phyloP scores from a whole-genome alignment of 768 basidiomycete genomes.

The Chalciporus pseudorubinellus region DNA sequence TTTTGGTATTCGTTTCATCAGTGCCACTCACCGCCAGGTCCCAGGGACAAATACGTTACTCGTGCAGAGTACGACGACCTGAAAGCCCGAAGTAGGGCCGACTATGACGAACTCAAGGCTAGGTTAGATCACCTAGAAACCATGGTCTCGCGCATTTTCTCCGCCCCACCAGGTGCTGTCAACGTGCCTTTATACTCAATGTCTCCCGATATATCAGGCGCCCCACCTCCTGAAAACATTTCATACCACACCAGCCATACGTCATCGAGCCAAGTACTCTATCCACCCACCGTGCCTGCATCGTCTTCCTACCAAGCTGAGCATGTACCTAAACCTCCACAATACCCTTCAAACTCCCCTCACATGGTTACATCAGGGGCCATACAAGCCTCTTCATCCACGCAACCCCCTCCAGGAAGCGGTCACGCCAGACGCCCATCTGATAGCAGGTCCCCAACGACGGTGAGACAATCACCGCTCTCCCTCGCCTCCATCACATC shows the following conservation, averaged over 20 bases:
- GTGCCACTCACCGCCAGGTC: conserved; percentile 13
- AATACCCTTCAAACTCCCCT: conserved; percentile 29
- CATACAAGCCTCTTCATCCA: conserved; percentile 19
- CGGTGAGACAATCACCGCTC: conserved; percentile 38
- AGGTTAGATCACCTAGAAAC: conserved; percentile 62
- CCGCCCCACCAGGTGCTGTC: conserved; percentile 27
- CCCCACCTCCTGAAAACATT: conserved; percentile 24
- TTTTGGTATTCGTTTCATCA: background rate
- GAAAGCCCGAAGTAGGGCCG: conserved; percentile 44
- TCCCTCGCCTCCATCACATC: conserved; percentile 42
- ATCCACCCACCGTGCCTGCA: conserved; percentile 19
- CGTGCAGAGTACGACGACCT: conserved; percentile 77
- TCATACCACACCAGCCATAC: conserved; percentile 30
- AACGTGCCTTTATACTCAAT: conserved; percentile 31
- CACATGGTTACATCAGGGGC: conserved; percentile 24
- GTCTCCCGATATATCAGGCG: conserved; percentile 30
- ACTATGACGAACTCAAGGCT: conserved; percentile 56
- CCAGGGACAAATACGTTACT: conserved; percentile 78
- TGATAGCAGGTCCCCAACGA: conserved; percentile 30
- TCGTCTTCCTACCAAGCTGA: conserved; percentile 26
- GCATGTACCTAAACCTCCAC: conserved; percentile 20
- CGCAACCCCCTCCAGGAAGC: conserved; percentile 15
- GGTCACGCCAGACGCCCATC: conserved; percentile 28
- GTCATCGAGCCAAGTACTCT: conserved; percentile 25
- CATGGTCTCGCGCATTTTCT: conserved; percentile 43